Base-by-base conservation (phyloP, 331 rosid genomes). In the Rosa hybrid region DNA sequence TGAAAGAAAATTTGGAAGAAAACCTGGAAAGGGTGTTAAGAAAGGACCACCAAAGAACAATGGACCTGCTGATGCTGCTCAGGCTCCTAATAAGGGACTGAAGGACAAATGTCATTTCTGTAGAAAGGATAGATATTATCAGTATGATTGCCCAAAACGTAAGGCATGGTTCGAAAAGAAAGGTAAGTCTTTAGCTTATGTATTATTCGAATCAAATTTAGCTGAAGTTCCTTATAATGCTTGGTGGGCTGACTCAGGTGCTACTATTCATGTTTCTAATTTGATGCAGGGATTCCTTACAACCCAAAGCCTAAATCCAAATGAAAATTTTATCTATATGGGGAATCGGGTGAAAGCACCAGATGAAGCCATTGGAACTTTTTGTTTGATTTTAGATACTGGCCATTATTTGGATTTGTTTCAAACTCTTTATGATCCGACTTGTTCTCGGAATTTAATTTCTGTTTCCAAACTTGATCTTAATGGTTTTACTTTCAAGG, bases 151-250 rank as follows among this genome's bases (percentile, higher is more conserved):
- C 44, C 44, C 44, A 6, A 41, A 41, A 41, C 44, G 6, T 41
- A 41, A 39, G 38, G 54, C 74, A 20, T 71, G 59, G 38, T 42
- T 71, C 10, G 7, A 46, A 71, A 71, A 10, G 39, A 71, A 71
- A 10, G 20, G 21, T 41, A 41, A 41, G 44, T 4, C 44, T 41
- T 41, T 41, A 1, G 74, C 54, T 70, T 70, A 6, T 2, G 53
- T 41, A 20, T 41, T 25, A 41, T 41, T 69, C 2, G 39, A 71
- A 71, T 46, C 27, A 23, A 49, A 72, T 50, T 72, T n/a, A 25
- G 77, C 23, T 72, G 41, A 72, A 49, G 48, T 72, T 21, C 45
- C 77, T 27, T 48, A 72, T 49, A 77, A 34, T 77, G 67, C 48
- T 77, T 77, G 51, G 64, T 77, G 64, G 65, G 38, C 68, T 46